Conservation (phyloP, 176 grass and related monocot species). For the Avena sativa region DNA sequence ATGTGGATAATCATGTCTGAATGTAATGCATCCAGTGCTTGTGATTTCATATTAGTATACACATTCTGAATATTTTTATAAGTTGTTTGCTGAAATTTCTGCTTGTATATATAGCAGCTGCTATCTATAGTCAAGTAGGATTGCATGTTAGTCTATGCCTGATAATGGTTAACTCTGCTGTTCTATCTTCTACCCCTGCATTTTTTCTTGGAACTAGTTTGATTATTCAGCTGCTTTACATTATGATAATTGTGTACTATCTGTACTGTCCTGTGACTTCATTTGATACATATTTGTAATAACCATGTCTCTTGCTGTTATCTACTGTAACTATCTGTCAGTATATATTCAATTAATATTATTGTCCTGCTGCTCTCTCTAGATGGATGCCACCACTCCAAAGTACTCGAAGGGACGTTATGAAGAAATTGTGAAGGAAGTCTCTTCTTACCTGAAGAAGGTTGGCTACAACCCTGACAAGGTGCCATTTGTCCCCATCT, state of each 20-base stretch:
- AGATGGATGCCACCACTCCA: slow-evolving; percentile 91
- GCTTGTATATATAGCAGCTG: not conserved
- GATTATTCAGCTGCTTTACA: too few relatives aligned
- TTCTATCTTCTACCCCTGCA: too few relatives aligned
- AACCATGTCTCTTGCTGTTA: not conserved
- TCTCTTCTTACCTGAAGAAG: slow-evolving; percentile 83
- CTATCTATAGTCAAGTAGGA: not conserved
- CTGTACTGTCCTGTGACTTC: not conserved
- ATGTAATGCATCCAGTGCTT: not conserved
- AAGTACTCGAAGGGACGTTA: slow-evolving; percentile 82
- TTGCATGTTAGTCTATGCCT: too few relatives aligned
- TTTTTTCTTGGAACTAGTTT: too few relatives aligned
- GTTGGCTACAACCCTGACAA: slow-evolving; percentile 89
- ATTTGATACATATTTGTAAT: not conserved
- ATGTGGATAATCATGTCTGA: too few relatives aligned
- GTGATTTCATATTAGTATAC: not conserved
- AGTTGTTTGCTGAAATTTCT: too few relatives aligned
- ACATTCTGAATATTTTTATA: not conserved
- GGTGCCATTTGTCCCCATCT: slow-evolving; percentile 80
- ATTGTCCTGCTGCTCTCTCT: not conserved
- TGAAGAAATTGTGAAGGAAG: slow-evolving; percentile 86
- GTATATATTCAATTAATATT: not conserved
- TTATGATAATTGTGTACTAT: not conserved
- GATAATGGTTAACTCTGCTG: too few relatives aligned
- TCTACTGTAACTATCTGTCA: not conserved